A percentile compares a stretch with the other conserved stretches of the same genome.
phyloP scores from a whole-genome alignment of 2,329 filamentous ascomycete genomes.

The Alternaria sp. region DNA sequence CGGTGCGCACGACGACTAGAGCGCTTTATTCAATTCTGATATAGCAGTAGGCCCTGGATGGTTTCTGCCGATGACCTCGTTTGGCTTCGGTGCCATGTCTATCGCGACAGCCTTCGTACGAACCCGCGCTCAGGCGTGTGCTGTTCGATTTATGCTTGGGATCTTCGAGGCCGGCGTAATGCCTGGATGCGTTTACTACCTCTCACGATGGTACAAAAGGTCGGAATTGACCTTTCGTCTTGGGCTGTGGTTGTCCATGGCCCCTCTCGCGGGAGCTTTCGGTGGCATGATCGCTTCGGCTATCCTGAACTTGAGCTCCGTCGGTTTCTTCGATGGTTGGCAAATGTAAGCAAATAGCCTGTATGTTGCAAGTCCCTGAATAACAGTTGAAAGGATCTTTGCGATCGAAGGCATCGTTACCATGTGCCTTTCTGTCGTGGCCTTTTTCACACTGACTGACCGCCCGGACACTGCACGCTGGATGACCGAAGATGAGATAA shows the following conservation, averaged over 20 bases:
- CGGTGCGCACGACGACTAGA: conserved; percentile 33
- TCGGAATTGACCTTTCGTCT: conserved; percentile 69
- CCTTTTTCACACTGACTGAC: conserved; percentile 69
- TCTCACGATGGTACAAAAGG: conserved; percentile 72
- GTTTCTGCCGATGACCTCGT: conserved; percentile 67
- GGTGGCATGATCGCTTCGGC: conserved; percentile 66
- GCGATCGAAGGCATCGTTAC: conserved; percentile 70
- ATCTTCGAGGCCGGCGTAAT: conserved; percentile 73
- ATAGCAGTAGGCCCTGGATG: conserved; percentile 61
- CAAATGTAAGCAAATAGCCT: conserved; percentile 54
- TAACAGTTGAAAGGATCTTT: conserved; percentile 57
- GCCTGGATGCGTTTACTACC: conserved; percentile 73
- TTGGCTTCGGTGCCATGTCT: conserved; percentile 67
- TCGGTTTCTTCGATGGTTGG: conserved; percentile 64
- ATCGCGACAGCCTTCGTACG: conserved; percentile 68
- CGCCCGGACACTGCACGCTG: conserved; percentile 69
- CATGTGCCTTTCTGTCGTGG: conserved; percentile 59
- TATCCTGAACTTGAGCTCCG: conserved; percentile 64
- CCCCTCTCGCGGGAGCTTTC: conserved; percentile 71
- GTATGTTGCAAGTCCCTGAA: background rate
- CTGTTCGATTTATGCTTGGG: conserved; percentile 67
- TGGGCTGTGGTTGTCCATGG: conserved; percentile 70
- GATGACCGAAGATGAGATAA: conserved; percentile 66
- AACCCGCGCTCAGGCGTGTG: conserved; percentile 58
- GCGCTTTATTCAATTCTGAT: background rate